Conservation (phyloP, 805 yeast genomes). For the Kuraishia borneana region DNA sequence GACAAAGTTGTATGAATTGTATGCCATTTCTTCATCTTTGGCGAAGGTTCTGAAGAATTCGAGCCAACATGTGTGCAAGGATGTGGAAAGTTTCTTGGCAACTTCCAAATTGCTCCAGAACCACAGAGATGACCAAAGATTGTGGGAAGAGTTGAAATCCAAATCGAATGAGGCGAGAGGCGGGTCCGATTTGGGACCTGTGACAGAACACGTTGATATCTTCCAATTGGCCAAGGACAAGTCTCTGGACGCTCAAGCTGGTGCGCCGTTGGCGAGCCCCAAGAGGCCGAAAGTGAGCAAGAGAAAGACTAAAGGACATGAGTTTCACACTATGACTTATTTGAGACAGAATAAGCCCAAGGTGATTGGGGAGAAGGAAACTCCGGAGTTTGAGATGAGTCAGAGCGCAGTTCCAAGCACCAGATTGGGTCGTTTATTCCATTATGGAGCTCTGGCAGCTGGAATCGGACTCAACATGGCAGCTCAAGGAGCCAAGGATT, state of each 20-base stretch:
- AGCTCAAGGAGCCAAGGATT: conserved; percentile 60
- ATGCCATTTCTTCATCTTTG: conserved; percentile 13
- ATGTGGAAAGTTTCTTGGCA: conserved; percentile 8
- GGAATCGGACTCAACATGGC: conserved; percentile 82
- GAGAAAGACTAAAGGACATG: not conserved
- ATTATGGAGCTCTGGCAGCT: conserved; percentile 88
- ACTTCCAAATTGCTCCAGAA: conserved; percentile 10
- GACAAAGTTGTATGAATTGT: conserved; percentile 1
- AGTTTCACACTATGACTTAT: conserved; percentile 6
- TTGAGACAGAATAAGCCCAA: conserved; percentile 1
- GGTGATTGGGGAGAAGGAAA: conserved; percentile 19
- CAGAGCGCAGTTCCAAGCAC: conserved; percentile 77
- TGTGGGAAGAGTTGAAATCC: conserved; percentile 14
- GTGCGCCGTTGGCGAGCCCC: not conserved
- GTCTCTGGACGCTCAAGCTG: conserved; percentile 11
- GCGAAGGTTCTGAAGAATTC: conserved; percentile 14
- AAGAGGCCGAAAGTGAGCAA: not conserved
- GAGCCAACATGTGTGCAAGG: conserved; percentile 5
- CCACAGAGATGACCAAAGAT: conserved; percentile 7
- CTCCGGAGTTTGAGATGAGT: conserved; percentile 34
- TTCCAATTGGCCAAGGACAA: conserved; percentile 20
- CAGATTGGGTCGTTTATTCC: conserved; percentile 80
- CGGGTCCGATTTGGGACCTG: conserved; percentile 3
- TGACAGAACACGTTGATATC: conserved; percentile 11
- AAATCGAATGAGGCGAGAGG: conserved; percentile 14